Base-by-base conservation (phyloP, 164 flowering plant species). In the Piper longum region DNA sequence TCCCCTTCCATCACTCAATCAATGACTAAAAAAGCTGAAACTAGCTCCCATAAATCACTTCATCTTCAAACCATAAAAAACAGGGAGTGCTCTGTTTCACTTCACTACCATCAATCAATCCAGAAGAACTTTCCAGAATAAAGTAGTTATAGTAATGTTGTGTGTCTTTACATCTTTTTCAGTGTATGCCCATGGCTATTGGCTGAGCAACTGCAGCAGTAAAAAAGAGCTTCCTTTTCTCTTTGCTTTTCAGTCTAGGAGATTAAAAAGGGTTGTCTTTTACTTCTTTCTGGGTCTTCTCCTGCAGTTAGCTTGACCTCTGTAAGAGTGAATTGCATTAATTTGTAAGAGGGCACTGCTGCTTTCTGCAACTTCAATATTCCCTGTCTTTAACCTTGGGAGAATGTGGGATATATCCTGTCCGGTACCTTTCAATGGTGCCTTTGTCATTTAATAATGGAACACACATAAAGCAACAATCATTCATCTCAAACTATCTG, bases 1-100 rank as follows among this genome's bases (percentile, higher is more conserved):
- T 80, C 69, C 43, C 77, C 85, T 71, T 72, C 88, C 88, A 85
- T 85, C 67, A 61, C 43, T 72, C 70, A 58, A 55, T 45, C 71
- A 59, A 51, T 67, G 36, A 26, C 36, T 26, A 8, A 54, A 41
- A 16, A 19, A 19, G 41, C 16, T 7, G 60, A 57, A 56, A 42
- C 42, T 59, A 56, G 64, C 60, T 51, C 48, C 59, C 60, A 16
- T 26, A 45, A 5, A 57, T 44, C 48, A 5, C 48, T 44, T 44
- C 48, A 5, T 44, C 48, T 2, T 5, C 11, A 5, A 5, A 44
- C 48, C 11, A 5, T 44, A 44, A 44, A 9, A 1, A 44, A 26
- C 36, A 26, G 4, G 11, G 3, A 48, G 14, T 48, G 52, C 52
- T 48, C 14, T 14, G 3, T 12, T 48, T 8, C 14, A 2, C 52